A percentile compares a stretch with the other conserved stretches of the same genome.
Conservation (phyloP, 2,329 filamentous ascomycete genomes). For the Exophiala bonariae region DNA sequence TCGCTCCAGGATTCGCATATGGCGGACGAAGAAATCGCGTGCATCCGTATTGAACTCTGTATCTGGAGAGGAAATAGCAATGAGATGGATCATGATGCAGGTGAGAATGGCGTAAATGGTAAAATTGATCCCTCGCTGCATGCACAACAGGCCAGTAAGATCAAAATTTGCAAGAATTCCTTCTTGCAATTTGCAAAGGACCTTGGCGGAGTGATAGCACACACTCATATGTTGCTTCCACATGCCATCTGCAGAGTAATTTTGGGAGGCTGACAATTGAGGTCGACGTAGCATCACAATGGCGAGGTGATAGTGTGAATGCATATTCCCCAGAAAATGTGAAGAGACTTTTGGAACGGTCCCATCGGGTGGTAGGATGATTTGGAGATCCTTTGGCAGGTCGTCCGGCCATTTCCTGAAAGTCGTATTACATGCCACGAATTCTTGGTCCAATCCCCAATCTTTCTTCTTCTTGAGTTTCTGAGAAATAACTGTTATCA, state of each 20-base stretch:
- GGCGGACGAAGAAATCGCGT: constrained; percentile 83
- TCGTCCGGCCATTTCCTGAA: constrained; percentile 74
- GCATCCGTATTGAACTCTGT: constrained; percentile 83
- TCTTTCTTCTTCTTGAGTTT: constrained; percentile 75
- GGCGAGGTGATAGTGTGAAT: constrained; percentile 83
- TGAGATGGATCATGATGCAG: constrained; percentile 88
- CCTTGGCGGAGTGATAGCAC: constrained; percentile 82
- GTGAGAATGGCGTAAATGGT: constrained; percentile 90
- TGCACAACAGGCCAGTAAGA: constrained; percentile 78
- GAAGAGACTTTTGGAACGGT: constrained; percentile 81
- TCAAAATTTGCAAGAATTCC: constrained; percentile 75
- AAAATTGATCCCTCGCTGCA: constrained; percentile 93
- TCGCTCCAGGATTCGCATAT: constrained; percentile 90
- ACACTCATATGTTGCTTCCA: constrained; percentile 89
- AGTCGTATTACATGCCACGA: constrained; percentile 75
- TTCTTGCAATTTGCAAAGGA: constrained; percentile 83
- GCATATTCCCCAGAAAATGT: constrained; percentile 84
- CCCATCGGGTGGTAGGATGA: constrained; percentile 75
- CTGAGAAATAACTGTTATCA: constrained; percentile 73
- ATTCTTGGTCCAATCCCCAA: constrained; percentile 83
- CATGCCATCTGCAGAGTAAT: constrained; percentile 65
- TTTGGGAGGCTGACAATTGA: constrained; percentile 76
- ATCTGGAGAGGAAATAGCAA: constrained; percentile 90
- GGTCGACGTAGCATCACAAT: constrained; percentile 86
- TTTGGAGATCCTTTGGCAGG: constrained; percentile 73